phyloP scores from a whole-genome alignment of 2,329 filamentous ascomycete genomes.

The Akanthomyces lecanii region DNA sequence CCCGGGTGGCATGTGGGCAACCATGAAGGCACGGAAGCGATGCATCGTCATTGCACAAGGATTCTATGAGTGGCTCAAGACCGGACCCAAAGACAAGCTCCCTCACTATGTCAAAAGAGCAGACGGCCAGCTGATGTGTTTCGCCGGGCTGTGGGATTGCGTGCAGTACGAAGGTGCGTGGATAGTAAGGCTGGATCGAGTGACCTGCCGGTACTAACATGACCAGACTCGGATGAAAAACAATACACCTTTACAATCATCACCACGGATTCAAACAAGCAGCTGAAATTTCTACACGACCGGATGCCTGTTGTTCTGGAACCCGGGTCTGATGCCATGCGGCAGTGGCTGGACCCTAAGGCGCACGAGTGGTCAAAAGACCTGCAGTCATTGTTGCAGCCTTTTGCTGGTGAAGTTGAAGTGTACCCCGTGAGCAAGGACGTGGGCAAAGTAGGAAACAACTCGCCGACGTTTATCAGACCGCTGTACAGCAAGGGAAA shows the following conservation, averaged over 20 bases:
- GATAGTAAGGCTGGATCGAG: background rate
- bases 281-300: constrained; percentile 83
- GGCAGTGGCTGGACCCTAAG: constrained; percentile 72
- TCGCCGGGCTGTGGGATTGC: constrained; percentile 90
- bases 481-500: constrained; percentile 82
- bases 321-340: constrained; percentile 64
- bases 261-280: constrained; percentile 80
- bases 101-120: constrained; percentile 80
- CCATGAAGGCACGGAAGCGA: constrained; percentile 84
- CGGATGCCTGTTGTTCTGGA: constrained; percentile 94
- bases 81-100: constrained; percentile 68
- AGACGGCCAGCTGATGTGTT: constrained; percentile 79
- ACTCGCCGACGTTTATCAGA: constrained; percentile 77
- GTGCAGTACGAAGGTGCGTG: constrained; percentile 69
- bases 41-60: constrained; percentile 87
- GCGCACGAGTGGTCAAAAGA: constrained; percentile 71
- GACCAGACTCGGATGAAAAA: constrained; percentile 56
- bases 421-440: constrained; percentile 83
- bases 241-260: constrained; percentile 90
- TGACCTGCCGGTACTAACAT: constrained; percentile 12
- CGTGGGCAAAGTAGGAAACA: constrained; percentile 91
- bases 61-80: constrained; percentile 95
- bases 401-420: constrained; percentile 74
- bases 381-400: constrained; percentile 73
- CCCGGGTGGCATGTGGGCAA: constrained; percentile 80